Conservation (phyloP, 2,329 filamentous ascomycete genomes). For the Rhytidhysteron rufulum region DNA sequence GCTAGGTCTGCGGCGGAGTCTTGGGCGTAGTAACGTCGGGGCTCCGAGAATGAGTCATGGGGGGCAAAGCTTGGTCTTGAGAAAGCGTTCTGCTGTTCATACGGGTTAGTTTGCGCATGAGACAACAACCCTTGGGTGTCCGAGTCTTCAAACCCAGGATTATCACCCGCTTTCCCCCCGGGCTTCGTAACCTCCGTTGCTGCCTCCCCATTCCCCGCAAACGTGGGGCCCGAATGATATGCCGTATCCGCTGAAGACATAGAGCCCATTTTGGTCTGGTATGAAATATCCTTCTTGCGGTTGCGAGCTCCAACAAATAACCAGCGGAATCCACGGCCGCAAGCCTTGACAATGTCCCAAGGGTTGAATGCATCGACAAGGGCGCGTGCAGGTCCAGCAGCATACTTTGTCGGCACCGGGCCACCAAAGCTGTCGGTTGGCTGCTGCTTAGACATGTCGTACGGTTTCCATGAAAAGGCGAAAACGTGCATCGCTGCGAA, state of each 20-base stretch:
- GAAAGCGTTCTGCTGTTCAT: conserved; percentile 11
- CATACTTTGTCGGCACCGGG: conserved; percentile 40
- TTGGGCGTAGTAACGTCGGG: no score
- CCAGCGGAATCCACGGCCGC: conserved; percentile 75
- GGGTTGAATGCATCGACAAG: conserved; percentile 71
- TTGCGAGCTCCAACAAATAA: conserved; percentile 68
- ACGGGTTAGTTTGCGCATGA: conserved; percentile 23
- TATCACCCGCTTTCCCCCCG: conserved; percentile 5
- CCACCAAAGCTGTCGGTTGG: conserved; percentile 15
- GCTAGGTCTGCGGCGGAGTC: conserved; percentile 4
- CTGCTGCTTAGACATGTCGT: conserved; percentile 41
- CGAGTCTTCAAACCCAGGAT: conserved; percentile 22
- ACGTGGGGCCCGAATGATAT: conserved; percentile 17
- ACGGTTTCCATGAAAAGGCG: conserved; percentile 75
- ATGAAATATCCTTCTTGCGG: conserved; percentile 45
- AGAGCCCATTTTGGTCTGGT: conserved; percentile 31
- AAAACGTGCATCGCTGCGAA: conserved; percentile 77
- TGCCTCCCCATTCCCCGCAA: conserved; percentile 20
- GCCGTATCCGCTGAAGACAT: conserved; percentile 11
- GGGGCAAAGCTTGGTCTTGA: no score
- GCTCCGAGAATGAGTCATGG: no score
- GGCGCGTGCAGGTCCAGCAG: conserved; percentile 63
- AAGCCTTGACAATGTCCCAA: conserved; percentile 79
- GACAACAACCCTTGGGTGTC: conserved; percentile 20
- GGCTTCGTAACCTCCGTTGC: conserved; percentile 9